phyloP scores from a whole-genome alignment of 306 rosid genomes.

The Styphnolobium japonicum region DNA sequence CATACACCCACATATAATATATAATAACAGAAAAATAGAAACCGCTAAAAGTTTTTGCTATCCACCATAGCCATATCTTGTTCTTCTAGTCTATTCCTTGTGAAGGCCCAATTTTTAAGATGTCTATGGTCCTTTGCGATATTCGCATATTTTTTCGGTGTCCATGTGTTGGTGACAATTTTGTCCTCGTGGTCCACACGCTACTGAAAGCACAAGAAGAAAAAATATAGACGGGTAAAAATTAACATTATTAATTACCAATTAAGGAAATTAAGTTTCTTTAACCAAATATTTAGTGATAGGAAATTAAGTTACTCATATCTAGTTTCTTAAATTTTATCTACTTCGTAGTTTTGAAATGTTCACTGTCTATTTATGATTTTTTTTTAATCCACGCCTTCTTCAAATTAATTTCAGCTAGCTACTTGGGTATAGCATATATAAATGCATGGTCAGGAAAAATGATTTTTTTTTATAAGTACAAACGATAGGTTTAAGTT shows the following conservation, averaged over 20 bases:
- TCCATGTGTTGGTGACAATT: not conserved
- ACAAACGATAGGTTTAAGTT: too few species aligned
- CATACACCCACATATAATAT: too few species aligned
- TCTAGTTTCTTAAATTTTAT: not conserved
- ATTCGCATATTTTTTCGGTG: not conserved
- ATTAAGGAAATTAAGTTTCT: not conserved
- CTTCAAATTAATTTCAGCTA: not conserved
- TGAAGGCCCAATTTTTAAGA: constrained; percentile 13
- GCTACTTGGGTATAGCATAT: not conserved
- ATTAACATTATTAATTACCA: not conserved
- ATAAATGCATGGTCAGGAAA: too few species aligned
- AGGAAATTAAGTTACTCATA: not conserved
- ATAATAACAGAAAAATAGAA: too few species aligned
- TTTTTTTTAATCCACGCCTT: not conserved
- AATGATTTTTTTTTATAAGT: too few species aligned
- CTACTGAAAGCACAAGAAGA: not conserved
- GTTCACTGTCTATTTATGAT: not conserved
- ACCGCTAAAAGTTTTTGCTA: not conserved
- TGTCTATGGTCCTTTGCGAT: not conserved
- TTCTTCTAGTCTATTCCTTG: not conserved
- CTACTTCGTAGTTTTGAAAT: not conserved
- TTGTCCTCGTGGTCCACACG: constrained; percentile 20
- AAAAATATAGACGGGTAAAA: not conserved
- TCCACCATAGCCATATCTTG: not conserved
- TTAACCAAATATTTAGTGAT: not conserved